Evolutionary conservation across 352 stramenopile species (phyloP).

Genomic region (Phytophthora citricola): DNA sequence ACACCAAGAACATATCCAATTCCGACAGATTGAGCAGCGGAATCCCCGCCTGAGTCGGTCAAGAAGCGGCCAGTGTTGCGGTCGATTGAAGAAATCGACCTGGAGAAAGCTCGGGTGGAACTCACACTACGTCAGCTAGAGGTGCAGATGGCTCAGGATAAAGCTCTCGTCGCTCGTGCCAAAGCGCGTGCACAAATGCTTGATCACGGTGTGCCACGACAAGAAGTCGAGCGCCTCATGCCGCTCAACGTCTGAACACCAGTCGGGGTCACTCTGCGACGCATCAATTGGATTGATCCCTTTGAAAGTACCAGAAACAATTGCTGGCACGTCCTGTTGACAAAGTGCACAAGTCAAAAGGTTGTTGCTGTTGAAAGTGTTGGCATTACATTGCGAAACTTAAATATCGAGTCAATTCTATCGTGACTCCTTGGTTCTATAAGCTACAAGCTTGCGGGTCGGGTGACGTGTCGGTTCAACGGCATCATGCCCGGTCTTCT

Average conservation of each 20-base stretch:
- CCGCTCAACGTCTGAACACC: conserved; percentile 37
- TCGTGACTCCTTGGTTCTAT: conserved; percentile 28
- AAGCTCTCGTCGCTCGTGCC: conserved; percentile 35
- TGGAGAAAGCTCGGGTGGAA: conserved; percentile 43
- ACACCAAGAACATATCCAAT: conserved; percentile 6
- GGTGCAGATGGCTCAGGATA: conserved; percentile 41
- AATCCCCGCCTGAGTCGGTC: conserved; percentile 6
- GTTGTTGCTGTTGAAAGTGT: conserved; percentile 30
- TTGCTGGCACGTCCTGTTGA: conserved; percentile 18
- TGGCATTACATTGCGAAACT: conserved; percentile 28
- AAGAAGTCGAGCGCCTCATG: conserved; percentile 39
- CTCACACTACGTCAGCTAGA: conserved; percentile 37
- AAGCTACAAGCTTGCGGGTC: conserved; percentile 29
- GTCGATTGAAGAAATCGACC: conserved; percentile 35
- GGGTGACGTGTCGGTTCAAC: conserved; percentile 8
- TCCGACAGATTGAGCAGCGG: conserved; percentile 1
- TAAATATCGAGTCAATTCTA: conserved; percentile 42
- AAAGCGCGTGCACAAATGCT: conserved; percentile 39
- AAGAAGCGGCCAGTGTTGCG: conserved; percentile 24
- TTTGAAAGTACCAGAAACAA: conserved; percentile 10
- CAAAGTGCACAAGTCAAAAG: conserved; percentile 19
- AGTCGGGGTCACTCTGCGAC: not conserved
- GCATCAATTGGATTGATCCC: conserved; percentile 20
- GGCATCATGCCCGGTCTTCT: conserved; percentile 14
- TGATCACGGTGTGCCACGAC: conserved; percentile 32